phyloP scores from a whole-genome alignment of 768 basidiomycete species.

The Mycena vitilis region DNA sequence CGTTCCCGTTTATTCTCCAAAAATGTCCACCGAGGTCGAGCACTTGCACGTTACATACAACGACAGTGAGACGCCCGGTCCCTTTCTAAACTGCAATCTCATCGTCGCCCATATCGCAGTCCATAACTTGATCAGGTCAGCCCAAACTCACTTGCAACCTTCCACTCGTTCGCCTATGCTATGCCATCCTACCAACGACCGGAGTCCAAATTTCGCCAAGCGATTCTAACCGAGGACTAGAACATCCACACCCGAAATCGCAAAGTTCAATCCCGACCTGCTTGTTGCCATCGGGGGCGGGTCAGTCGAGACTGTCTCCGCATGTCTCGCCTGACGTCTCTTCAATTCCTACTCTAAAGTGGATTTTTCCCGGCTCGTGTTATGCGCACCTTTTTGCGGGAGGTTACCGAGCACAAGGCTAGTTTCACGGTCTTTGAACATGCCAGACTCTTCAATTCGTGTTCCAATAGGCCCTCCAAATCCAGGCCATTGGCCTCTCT shows the following conservation, averaged over 20 bases:
- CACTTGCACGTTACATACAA: constrained; percentile 88
- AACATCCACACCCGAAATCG: constrained; percentile 72
- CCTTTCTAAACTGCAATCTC: not conserved
- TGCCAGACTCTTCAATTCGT: no score
- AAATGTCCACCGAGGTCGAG: constrained; percentile 59
- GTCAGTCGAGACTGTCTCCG: constrained; percentile 58
- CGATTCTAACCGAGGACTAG: constrained; percentile 34
- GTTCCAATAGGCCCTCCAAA: constrained; percentile 71
- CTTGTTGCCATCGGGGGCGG: constrained; percentile 91
- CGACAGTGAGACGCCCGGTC: constrained; percentile 53
- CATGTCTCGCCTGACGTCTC: constrained; percentile 26
- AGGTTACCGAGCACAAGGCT: constrained; percentile 67
- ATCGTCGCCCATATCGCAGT: constrained; percentile 44
- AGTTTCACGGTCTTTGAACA: no score
- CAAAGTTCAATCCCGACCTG: constrained; percentile 86
- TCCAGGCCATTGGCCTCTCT: constrained; percentile 96
- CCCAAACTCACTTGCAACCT: not conserved
- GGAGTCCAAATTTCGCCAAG: no score
- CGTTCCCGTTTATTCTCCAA: constrained; percentile 22
- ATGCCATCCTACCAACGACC: no score
- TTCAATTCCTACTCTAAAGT: constrained; percentile 49
- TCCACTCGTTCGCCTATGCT: no score
- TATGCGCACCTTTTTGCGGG: constrained; percentile 89
- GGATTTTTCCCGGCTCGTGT: constrained; percentile 98
- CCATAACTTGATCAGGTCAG: constrained; percentile 80